Evolutionary conservation across 2,329 filamentous ascomycete genomes (phyloP).

Genomic region (Penicillium glabrum): DNA sequence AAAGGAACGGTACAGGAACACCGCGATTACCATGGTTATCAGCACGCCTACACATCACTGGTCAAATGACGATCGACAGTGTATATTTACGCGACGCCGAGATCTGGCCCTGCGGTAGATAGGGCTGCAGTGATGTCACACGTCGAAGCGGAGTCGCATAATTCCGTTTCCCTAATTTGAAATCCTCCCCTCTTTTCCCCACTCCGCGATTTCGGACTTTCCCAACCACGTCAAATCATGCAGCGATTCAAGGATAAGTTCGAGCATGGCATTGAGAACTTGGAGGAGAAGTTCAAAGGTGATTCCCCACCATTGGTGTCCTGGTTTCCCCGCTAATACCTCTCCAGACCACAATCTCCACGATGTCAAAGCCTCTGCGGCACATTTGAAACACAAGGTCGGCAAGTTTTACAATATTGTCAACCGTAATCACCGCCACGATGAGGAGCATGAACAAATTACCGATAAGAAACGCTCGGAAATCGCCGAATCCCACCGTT

Average conservation of each 20-base stretch:
- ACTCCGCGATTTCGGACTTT: neutral
- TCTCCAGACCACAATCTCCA: constrained; percentile 37
- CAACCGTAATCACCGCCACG: constrained; percentile 87
- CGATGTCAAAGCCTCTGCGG: constrained; percentile 51
- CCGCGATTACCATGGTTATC: neutral
- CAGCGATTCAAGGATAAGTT: constrained; percentile 27
- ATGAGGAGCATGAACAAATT: constrained; percentile 83
- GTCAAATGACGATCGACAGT: neutral
- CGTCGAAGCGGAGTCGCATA: neutral
- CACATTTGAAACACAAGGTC: constrained; percentile 61
- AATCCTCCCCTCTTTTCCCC: constrained; percentile 1
- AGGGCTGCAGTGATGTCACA: constrained; percentile 7
- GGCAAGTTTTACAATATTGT: constrained; percentile 68
- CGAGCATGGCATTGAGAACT: constrained; percentile 16
- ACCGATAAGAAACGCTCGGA: constrained; percentile 77
- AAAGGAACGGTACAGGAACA: neutral
- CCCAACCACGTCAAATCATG: constrained; percentile 17
- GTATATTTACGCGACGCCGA: neutral
- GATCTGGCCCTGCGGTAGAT: neutral
- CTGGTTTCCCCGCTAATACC: neutral
- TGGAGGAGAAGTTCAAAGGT: constrained; percentile 32
- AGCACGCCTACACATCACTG: neutral
- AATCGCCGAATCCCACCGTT: constrained; percentile 74
- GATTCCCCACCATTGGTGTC: neutral
- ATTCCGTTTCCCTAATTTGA: neutral